These are phyloP conservation scores for Linum usitatissimum DNA, from an alignment of 345 rosid species.

Conservation along the genomic window DNA sequence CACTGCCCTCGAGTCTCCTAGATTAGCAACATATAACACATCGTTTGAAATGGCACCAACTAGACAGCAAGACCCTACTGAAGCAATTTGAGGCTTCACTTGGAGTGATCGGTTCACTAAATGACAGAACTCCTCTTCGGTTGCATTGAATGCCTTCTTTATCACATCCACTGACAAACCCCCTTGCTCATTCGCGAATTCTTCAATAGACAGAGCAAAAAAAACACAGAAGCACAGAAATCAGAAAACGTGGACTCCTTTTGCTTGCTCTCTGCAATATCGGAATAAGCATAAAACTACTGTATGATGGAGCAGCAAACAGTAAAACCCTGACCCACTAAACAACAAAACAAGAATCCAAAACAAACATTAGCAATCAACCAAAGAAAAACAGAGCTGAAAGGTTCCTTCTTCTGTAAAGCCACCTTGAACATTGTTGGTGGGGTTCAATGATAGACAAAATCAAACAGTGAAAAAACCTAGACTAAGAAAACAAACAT, in stretches of 20 bases:
- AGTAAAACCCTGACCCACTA: too few relatives aligned
- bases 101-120: conserved; percentile 63
- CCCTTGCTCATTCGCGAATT: conserved; percentile 70
- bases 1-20: conserved; percentile 93
- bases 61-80: conserved; percentile 92
- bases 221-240: not conserved
- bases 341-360: too few relatives aligned
- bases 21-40: conserved; percentile 74
- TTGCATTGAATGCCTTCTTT: conserved; percentile 72
- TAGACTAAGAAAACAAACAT: too few relatives aligned
- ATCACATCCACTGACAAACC: conserved; percentile 73
- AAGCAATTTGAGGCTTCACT: conserved; percentile 68
- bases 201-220: conserved; percentile 27
- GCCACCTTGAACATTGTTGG: too few relatives aligned
- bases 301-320: too few relatives aligned
- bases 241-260: not conserved
- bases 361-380: too few relatives aligned
- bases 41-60: conserved; percentile 77
- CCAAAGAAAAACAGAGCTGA: too few relatives aligned
- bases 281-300: too few relatives aligned
- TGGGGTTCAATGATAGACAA: too few relatives aligned
- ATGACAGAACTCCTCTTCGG: conserved; percentile 77
- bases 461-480: too few relatives aligned
- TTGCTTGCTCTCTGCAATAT: too few relatives aligned
- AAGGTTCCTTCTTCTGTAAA: too few relatives aligned